A percentile compares a stretch with the other conserved stretches of the same genome.
Evolutionary conservation across 2,329 filamentous ascomycete genomes (phyloP).

Genomic region (Dothideomycetidae sp.): DNA sequence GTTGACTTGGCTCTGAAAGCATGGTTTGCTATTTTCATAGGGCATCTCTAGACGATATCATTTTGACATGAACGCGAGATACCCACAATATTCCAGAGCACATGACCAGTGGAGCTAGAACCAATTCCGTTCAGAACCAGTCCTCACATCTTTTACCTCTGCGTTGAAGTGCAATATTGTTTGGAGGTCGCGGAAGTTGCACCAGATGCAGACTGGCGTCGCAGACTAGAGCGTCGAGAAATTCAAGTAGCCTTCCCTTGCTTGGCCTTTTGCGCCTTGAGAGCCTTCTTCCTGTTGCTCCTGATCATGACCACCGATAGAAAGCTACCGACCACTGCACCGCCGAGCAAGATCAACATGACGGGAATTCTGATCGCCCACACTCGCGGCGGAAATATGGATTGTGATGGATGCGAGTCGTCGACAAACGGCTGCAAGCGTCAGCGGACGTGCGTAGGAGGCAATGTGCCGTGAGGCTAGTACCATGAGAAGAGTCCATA

Average conservation of each 20-base stretch:
- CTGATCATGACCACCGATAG: conserved; percentile 95
- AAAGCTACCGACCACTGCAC: conserved; percentile 90
- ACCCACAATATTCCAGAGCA: too few species aligned
- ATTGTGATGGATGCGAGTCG: conserved; percentile 80
- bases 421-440: conserved; percentile 79
- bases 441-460: not conserved
- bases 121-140: too few species aligned
- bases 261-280: conserved; percentile 82
- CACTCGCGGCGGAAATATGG: conserved; percentile 89
- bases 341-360: conserved; percentile 82
- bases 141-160: too few species aligned
- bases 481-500: conserved; percentile 98
- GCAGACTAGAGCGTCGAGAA: too few species aligned
- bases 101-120: too few species aligned
- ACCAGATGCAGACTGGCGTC: too few species aligned
- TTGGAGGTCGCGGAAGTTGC: too few species aligned
- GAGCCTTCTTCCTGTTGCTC: conserved; percentile 94
- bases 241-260: conserved; percentile 49
- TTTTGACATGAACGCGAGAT: too few species aligned
- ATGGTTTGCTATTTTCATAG: too few species aligned
- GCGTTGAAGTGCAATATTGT: too few species aligned
- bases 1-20: not conserved
- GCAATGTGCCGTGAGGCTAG: conserved; percentile 15
- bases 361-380: conserved; percentile 99
- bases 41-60: too few species aligned